A percentile compares a stretch with the other conserved stretches of the same genome.
phyloP scores from a whole-genome alignment of 169 alveolate genomes.

The Cryptosporidium ubiquitum region DNA sequence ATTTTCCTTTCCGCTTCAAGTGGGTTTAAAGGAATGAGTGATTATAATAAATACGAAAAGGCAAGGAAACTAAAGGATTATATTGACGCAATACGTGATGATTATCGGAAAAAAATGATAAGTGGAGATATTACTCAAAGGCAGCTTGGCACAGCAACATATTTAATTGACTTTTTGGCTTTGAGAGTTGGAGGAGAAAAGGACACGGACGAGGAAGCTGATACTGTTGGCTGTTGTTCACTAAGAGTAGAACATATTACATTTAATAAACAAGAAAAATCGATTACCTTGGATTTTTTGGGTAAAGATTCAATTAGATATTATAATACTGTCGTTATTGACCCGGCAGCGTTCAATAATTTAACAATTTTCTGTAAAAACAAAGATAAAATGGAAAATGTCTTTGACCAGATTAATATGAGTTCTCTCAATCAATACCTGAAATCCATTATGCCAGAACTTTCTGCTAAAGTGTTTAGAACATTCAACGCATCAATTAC shows the following conservation, averaged over 20 bases:
- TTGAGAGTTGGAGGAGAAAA: slow-evolving; percentile 99
- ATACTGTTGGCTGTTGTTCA: slow-evolving; percentile 99
- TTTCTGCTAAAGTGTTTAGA: slow-evolving; percentile 99
- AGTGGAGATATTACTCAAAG: slow-evolving; percentile 84
- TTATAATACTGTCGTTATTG: slow-evolving; percentile 91
- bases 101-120: slow-evolving; percentile 89
- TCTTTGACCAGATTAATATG: slow-evolving; percentile 89
- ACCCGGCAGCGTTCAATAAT: slow-evolving; percentile 87
- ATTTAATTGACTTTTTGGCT: slow-evolving; percentile 97
- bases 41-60: slow-evolving; percentile 95
- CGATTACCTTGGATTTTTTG: slow-evolving; percentile 92
- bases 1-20: slow-evolving; percentile 94
- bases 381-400: slow-evolving; percentile 90
- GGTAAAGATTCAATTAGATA: slow-evolving; percentile 98
- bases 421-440: slow-evolving; percentile 92
- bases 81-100: slow-evolving; percentile 90
- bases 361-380: slow-evolving; percentile 85
- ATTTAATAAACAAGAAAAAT: slow-evolving; percentile 79
- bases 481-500: slow-evolving; percentile 99
- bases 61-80: slow-evolving; percentile 92
- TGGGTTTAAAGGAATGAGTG: slow-evolving; percentile 95
- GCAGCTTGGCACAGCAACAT: slow-evolving; percentile 98
- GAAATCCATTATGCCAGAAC: slow-evolving; percentile 95
- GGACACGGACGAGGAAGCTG: slow-evolving; percentile 99
- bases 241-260: slow-evolving; percentile 96